Evolutionary conservation across 2,329 filamentous ascomycete species (phyloP).

Genomic region (Magnaporthiopsis incrustans): DNA sequence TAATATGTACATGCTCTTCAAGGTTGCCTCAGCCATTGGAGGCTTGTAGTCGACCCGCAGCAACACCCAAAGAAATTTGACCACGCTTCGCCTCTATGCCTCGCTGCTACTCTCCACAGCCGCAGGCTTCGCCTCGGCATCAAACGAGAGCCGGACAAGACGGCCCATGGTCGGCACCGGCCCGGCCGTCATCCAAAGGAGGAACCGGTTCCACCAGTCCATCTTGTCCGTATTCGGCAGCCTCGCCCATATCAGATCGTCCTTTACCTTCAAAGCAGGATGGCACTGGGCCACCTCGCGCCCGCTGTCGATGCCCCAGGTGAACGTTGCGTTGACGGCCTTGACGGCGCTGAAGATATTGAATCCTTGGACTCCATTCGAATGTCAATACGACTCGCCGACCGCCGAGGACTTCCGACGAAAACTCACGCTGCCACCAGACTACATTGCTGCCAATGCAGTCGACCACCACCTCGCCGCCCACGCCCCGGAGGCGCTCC

Average conservation of each 20-base stretch:
- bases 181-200: conserved; percentile 5
- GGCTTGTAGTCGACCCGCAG: too few species aligned
- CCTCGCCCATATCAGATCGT: conserved; percentile 5
- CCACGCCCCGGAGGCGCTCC: conserved; percentile 6
- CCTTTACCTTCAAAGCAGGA: background rate
- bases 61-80: too few species aligned
- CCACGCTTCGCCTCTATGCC: background rate
- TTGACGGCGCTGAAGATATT: background rate
- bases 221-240: conserved; percentile 1
- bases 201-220: conserved; percentile 8
- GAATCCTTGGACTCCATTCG: background rate
- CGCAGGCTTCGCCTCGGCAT: background rate
- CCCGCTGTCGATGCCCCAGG: conserved; percentile 7
- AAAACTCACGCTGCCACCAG: conserved; percentile 6
- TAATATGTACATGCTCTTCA: too few species aligned
- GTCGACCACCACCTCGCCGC: conserved; percentile 7
- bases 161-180: conserved; percentile 5
- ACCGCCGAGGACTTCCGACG: too few species aligned
- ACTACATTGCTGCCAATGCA: conserved; percentile 1
- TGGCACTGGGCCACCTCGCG: background rate
- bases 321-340: conserved; percentile 5
- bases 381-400: background rate
- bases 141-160: conserved; percentile 5
- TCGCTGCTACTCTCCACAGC: background rate
- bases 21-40: too few species aligned